A percentile compares a stretch with the other conserved stretches of the same genome.
Evolutionary conservation across 2,329 filamentous ascomycete species (phyloP).

Genomic region (Seiridium unicorne): DNA sequence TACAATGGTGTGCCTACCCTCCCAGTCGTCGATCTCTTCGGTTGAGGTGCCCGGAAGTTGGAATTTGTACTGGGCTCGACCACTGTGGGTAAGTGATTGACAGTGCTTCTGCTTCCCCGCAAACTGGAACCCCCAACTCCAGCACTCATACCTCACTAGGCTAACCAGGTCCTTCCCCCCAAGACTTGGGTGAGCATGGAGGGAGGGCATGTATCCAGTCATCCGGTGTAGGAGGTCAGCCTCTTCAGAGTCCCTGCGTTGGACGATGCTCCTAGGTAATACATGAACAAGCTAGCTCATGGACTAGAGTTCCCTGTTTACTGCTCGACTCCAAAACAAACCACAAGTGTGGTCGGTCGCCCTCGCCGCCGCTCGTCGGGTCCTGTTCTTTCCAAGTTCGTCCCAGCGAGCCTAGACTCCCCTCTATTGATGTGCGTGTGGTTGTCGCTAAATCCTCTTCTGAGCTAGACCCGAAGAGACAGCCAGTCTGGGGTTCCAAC

Average conservation of each 20-base stretch:
- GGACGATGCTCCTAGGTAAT: no score
- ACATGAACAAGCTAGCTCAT: no score
- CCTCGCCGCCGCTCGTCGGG: no score
- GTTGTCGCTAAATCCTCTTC: neutral
- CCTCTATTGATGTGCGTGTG: neutral
- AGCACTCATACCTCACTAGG: neutral
- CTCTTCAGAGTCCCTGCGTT: no score
- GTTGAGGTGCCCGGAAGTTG: neutral
- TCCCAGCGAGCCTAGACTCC: neutral
- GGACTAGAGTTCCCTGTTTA: no score
- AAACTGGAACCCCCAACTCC: neutral
- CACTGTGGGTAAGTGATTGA: neutral
- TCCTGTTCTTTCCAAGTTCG: no score
- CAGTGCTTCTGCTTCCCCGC: constrained; percentile 1
- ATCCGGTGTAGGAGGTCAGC: no score
- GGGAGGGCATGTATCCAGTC: no score
- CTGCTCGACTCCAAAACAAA: no score
- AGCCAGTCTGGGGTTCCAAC: neutral
- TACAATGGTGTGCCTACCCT: neutral
- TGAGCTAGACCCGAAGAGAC: neutral
- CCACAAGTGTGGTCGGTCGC: no score
- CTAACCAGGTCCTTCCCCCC: neutral
- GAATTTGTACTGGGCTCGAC: neutral
- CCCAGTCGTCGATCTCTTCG: neutral
- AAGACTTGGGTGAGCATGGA: neutral